Base-by-base conservation (phyloP, 176 grass and related monocot species). In the Eleusine coracana region DNA sequence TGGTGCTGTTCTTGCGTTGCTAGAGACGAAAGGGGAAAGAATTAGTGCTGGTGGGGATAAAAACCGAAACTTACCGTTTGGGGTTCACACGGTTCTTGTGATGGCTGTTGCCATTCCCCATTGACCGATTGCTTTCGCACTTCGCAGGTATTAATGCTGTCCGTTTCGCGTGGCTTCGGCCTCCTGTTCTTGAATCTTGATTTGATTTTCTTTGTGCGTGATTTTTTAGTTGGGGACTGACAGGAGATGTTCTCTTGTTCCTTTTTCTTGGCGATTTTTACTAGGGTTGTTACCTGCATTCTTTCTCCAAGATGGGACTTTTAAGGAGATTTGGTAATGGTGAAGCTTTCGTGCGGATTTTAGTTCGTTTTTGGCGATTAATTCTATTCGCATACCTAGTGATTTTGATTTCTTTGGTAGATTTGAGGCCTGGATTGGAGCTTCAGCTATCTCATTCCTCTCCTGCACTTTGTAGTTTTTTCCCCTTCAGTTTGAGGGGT, bases 81-180 rank as follows among this genome's bases (percentile, higher is more conserved):
- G 50, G 64, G 68, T 75, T 83, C 88, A 91, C 54, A 75, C 78
- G 60, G 77, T 79, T 91, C 81, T 80, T 87, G 79, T 69, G 81
- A 76, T 71, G 75, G 71, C 17, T n/a, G 66, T 67, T 44, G 72
- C 82, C 80, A 56, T 87, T 83, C 68, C 71, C 88, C 81, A 89
- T 85, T 86, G 70, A 75, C 61, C 76, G 52, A 14, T 63, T 29
- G 60, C 44, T 11, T 46, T 46, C 44, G 20, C 48, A 10, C 44
- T 46, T 82, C 68, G 58, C n/a, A 85, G 90, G 87, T 82, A 76
- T 93, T 91, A 89, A 86, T 88, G 89, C 74, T 52, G 7, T 46
- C 74, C 51, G 25, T 80, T 88, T 63, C 21, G 23, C 27, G 48
- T 68, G 39, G 69, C 21, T 20, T 21, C 51, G 15, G 29, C 12